These are phyloP conservation scores for Puccinia coronata DNA, from an alignment of 1,284 basidiomycete species.

Conservation along the genomic window DNA sequence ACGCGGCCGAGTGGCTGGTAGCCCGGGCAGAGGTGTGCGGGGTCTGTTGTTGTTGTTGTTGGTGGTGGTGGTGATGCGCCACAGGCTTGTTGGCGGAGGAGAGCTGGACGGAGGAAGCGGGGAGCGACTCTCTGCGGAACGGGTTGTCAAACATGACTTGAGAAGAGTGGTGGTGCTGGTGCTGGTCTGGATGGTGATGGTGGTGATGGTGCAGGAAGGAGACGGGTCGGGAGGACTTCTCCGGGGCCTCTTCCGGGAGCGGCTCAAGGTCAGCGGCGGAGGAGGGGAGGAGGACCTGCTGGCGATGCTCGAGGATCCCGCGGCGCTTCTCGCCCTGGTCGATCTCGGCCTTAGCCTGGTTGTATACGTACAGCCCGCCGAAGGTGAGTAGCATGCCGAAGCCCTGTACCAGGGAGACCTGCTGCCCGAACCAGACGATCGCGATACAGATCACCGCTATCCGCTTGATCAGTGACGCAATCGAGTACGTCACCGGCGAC, in stretches of 20 bases:
- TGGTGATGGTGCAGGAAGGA: neutral
- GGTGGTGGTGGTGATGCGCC: no score
- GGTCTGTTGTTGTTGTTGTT: no score
- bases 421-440: slow-evolving; percentile 93
- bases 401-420: slow-evolving; percentile 79
- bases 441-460: slow-evolving; percentile 98
- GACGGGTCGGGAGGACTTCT: neutral
- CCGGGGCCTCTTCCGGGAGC: neutral
- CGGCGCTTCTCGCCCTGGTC: slow-evolving; percentile 86
- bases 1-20: neutral
- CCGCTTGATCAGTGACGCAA: slow-evolving; percentile 95
- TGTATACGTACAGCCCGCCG: slow-evolving; percentile 91
- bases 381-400: slow-evolving; percentile 87
- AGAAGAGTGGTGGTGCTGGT: neutral
- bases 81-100: neutral
- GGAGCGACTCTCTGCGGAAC: neutral
- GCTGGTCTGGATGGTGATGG: neutral
- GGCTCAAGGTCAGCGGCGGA: slow-evolving; percentile 59
- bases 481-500: slow-evolving; percentile 97
- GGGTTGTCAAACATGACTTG: neutral
- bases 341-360: slow-evolving; percentile 87
- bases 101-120: neutral
- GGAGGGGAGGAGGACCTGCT: slow-evolving; percentile 71
- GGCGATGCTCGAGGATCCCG: slow-evolving; percentile 76
- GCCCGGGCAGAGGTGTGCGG: neutral